These are phyloP conservation scores for Xerocomellus intermedius DNA, from an alignment of 768 basidiomycete genomes.

Conservation along the genomic window DNA sequence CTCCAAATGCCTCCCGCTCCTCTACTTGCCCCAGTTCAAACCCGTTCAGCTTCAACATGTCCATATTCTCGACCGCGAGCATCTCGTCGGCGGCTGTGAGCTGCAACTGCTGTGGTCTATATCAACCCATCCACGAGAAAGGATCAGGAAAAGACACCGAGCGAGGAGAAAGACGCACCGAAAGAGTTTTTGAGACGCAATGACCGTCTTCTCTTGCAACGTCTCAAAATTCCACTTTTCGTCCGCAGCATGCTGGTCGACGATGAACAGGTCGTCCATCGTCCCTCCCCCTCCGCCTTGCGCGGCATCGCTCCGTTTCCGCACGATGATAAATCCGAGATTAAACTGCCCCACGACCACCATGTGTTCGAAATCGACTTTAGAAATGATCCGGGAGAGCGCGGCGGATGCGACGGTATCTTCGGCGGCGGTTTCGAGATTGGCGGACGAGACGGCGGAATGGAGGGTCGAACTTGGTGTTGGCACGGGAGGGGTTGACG, in stretches of 20 bases:
- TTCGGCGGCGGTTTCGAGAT: conserved; percentile 44
- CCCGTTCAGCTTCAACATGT: conserved; percentile 82
- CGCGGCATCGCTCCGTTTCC: conserved; percentile 47
- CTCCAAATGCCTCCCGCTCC: conserved; percentile 19
- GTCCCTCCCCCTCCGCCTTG: too few relatives aligned
- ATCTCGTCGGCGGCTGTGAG: conserved; percentile 90
- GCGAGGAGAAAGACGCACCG: conserved; percentile 46
- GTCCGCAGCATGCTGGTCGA: conserved; percentile 97
- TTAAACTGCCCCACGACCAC: conserved; percentile 93
- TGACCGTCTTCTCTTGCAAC: conserved; percentile 84
- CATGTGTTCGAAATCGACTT: conserved; percentile 84
- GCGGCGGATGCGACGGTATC: conserved; percentile 58
- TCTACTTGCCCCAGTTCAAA: conserved; percentile 75
- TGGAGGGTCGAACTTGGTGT: conserved; percentile 15
- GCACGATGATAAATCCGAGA: conserved; percentile 86
- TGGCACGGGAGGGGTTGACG: background rate
- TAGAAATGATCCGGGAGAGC: conserved; percentile 81
- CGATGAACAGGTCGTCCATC: conserved; percentile 91
- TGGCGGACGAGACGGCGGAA: conserved; percentile 27
- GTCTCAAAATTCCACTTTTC: conserved; percentile 99
- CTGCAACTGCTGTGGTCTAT: conserved; percentile 74
- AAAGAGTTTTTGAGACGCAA: conserved; percentile 83
- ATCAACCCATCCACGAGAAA: too few relatives aligned
- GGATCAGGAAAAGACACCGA: background rate
- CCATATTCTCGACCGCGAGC: conserved; percentile 80